Conservation (phyloP, 305 asterid genomes). For the Plantago lanceolata region DNA sequence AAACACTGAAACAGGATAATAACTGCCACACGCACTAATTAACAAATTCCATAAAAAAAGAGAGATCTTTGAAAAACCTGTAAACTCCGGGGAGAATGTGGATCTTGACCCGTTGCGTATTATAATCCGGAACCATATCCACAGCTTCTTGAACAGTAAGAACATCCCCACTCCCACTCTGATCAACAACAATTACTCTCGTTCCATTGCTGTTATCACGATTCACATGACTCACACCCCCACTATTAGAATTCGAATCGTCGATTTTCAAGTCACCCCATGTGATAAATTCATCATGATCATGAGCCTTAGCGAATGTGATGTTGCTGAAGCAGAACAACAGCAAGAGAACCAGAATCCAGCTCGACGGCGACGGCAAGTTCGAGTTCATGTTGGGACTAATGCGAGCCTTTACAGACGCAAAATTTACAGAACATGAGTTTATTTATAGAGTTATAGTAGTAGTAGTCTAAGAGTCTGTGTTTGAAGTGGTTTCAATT, state of each 20-base stretch:
- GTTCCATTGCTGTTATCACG: not conserved
- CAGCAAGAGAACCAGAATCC: conserved; percentile 18
- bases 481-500: no score
- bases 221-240: not conserved
- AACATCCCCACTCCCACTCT: conserved; percentile 46
- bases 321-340: conserved; percentile 10
- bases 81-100: conserved; percentile 62
- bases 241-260: not conserved
- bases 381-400: not conserved
- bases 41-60: conserved; percentile 21
- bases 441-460: not conserved
- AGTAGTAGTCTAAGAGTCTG: no score
- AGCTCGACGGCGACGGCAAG: not conserved
- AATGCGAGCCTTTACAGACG: not conserved
- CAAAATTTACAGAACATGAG: no score
- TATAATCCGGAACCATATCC: conserved; percentile 53
- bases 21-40: conserved; percentile 1
- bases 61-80: conserved; percentile 27
- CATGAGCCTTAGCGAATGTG: no score
- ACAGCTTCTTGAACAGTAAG: conserved; percentile 61
- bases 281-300: no score
- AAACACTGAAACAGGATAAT: no score
- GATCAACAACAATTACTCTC: conserved; percentile 42
- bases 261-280: conserved; percentile 52
- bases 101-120: conserved; percentile 40